A percentile compares a stretch with the other conserved stretches of the same genome.
These are phyloP conservation scores for Schwanniomyces vanrijiae DNA, from an alignment of 805 yeast species.

Conservation along the genomic window DNA sequence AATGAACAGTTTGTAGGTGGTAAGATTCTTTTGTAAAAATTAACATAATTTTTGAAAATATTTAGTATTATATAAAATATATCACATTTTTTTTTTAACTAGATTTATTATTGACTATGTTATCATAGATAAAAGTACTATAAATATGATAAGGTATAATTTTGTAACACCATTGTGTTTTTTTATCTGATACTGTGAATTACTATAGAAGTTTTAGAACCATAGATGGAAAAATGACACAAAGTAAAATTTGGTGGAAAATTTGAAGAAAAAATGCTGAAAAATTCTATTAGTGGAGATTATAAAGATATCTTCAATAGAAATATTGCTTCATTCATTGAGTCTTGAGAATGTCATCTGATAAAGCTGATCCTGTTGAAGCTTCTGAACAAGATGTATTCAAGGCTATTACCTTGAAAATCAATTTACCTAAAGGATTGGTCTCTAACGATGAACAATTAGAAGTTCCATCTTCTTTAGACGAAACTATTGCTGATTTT, in stretches of 20 bases:
- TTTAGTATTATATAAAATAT: no score
- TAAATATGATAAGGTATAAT: no score
- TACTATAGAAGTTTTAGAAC: no score
- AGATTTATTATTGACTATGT: no score
- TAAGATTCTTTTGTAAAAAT: no score
- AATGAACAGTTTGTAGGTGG: no score
- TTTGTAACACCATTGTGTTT: no score
- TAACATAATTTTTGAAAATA: no score
- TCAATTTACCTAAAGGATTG: conserved; percentile 13
- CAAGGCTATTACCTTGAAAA: conserved; percentile 19
- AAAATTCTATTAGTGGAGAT: conserved; percentile 2
- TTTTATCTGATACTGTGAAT: no score
- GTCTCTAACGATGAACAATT: conserved; percentile 15
- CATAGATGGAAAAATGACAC: neutral
- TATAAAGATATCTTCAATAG: neutral
- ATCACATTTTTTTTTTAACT: no score
- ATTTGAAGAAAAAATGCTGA: conserved; percentile 7
- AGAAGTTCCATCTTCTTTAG: conserved; percentile 30
- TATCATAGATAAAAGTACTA: no score
- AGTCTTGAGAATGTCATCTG: conserved; percentile 5
- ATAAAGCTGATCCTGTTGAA: conserved; percentile 11
- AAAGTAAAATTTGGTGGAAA: neutral
- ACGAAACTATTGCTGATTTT: conserved; percentile 57
- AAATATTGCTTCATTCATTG: neutral
- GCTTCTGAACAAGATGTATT: conserved; percentile 10